Conservation (phyloP, 2,329 filamentous ascomycete genomes). For the Dothistroma pini region DNA sequence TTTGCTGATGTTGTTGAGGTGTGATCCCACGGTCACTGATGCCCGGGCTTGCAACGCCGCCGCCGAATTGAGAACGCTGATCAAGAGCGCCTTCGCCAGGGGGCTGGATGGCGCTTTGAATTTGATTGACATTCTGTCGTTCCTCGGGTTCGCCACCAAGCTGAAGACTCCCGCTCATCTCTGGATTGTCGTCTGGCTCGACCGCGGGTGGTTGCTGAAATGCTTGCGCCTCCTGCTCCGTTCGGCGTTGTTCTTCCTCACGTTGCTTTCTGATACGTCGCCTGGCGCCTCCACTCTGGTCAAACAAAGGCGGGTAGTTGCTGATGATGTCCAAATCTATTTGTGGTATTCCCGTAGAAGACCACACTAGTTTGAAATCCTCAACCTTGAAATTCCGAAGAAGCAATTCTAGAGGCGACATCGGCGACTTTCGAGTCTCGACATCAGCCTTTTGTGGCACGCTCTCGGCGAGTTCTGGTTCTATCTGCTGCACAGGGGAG, state of each 20-base stretch:
- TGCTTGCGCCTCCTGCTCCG: conserved; percentile 52
- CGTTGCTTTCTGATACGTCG: conserved; percentile 68
- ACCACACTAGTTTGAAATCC: conserved; percentile 55
- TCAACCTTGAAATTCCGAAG: conserved; percentile 40
- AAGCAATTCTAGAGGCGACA: conserved; percentile 35
- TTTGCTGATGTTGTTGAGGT: conserved; percentile 68
- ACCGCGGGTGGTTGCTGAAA: conserved; percentile 46
- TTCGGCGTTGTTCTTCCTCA: conserved; percentile 53
- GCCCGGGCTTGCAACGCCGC: conserved; percentile 50
- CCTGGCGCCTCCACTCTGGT: conserved; percentile 75
- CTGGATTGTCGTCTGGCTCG: conserved; percentile 68
- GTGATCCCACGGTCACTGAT: conserved; percentile 70
- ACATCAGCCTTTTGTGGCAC: background rate
- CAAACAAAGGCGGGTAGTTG: conserved; percentile 73
- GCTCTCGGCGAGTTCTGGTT: conserved; percentile 7
- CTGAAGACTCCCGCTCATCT: conserved; percentile 75
- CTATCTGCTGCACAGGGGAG: conserved; percentile 9
- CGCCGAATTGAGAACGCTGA: conserved; percentile 31
- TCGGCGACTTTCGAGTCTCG: conserved; percentile 16
- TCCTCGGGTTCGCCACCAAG: conserved; percentile 92
- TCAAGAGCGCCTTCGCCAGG: conserved; percentile 45
- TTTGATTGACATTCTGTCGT: conserved; percentile 52
- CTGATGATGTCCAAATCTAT: conserved; percentile 52
- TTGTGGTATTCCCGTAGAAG: conserved; percentile 42
- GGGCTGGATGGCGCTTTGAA: conserved; percentile 65